These are phyloP conservation scores for Fraxinus xanthoxyloides DNA, from an alignment of 305 asterid species.

Conservation along the genomic window DNA sequence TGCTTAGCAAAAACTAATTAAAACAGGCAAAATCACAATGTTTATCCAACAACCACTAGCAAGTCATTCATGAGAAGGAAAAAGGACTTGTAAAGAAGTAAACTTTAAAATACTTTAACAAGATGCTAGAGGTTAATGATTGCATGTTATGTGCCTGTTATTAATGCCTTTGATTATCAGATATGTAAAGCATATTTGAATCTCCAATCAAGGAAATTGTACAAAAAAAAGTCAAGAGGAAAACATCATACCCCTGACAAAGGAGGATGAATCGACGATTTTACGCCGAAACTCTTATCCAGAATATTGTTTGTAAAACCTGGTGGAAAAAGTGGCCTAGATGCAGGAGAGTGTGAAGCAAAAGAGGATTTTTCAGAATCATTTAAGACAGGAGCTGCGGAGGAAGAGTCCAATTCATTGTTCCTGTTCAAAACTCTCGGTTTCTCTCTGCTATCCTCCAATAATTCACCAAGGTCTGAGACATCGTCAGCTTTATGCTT, in stretches of 20 bases:
- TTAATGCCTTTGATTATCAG: not conserved
- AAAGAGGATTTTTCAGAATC: slow-evolving; percentile 63
- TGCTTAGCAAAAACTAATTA: not conserved
- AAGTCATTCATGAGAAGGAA: not conserved
- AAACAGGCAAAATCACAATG: not conserved
- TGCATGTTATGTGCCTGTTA: not conserved
- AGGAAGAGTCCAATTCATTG: slow-evolving; percentile 47
- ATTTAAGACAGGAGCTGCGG: slow-evolving; percentile 30
- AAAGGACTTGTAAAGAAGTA: not conserved
- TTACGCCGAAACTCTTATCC: slow-evolving; percentile 65
- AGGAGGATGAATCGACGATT: slow-evolving; percentile 45
- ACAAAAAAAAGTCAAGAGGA: not conserved
- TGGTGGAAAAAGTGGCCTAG: slow-evolving; percentile 90
- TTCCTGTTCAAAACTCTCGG: slow-evolving; percentile 32
- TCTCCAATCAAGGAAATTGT: slow-evolving; percentile 15
- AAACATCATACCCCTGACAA: slow-evolving; percentile 49
- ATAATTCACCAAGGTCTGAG: slow-evolving; percentile 39
- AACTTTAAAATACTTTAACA: not conserved
- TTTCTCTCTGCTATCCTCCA: slow-evolving; percentile 53
- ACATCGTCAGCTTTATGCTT: slow-evolving; percentile 45
- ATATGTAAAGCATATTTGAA: slow-evolving; percentile 11
- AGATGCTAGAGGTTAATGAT: not conserved
- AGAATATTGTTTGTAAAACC: slow-evolving; percentile 61
- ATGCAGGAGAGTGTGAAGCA: slow-evolving; percentile 52
- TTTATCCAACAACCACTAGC: not conserved